Conservation (phyloP, 2,329 filamentous ascomycete genomes). For the Cryphonectria carpinicola region DNA sequence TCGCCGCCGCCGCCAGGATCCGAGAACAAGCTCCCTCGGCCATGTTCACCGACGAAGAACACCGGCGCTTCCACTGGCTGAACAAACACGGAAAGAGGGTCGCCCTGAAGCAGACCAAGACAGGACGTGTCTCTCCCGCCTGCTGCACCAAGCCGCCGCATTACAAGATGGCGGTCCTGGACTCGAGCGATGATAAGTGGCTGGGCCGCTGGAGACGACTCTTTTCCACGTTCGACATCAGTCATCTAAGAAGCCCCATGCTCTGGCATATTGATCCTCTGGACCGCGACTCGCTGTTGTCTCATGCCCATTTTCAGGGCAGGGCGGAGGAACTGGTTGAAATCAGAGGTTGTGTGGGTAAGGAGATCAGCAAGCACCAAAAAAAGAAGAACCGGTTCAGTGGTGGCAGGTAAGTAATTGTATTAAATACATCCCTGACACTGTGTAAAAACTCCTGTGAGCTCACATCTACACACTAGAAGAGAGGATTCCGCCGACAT, state of each 20-base stretch:
- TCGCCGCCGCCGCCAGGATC: slow-evolving; percentile 73
- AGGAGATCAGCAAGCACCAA: slow-evolving; percentile 78
- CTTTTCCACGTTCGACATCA: slow-evolving; percentile 71
- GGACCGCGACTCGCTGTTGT: slow-evolving; percentile 74
- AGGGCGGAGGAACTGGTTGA: slow-evolving; percentile 69
- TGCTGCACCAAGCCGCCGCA: slow-evolving; percentile 33
- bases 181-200: slow-evolving; percentile 67
- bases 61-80: slow-evolving; percentile 81
- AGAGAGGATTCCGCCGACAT: slow-evolving; percentile 55
- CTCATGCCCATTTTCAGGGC: slow-evolving; percentile 65
- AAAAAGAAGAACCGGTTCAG: slow-evolving; percentile 62
- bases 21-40: slow-evolving; percentile 75
- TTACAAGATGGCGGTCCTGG: slow-evolving; percentile 65
- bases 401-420: slow-evolving; percentile 47
- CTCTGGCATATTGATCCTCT: slow-evolving; percentile 80
- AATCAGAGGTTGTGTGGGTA: slow-evolving; percentile 75
- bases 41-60: slow-evolving; percentile 82
- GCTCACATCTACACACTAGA: slow-evolving; percentile 34
- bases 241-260: slow-evolving; percentile 76
- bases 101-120: slow-evolving; percentile 57
- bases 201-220: slow-evolving; percentile 72
- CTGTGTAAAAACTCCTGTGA: background rate
- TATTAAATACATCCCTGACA: background rate
- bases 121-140: slow-evolving; percentile 36
- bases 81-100: slow-evolving; percentile 65